Evolutionary conservation across 345 rosid species (phyloP).

Genomic region (Abelmoschus esculentus): DNA sequence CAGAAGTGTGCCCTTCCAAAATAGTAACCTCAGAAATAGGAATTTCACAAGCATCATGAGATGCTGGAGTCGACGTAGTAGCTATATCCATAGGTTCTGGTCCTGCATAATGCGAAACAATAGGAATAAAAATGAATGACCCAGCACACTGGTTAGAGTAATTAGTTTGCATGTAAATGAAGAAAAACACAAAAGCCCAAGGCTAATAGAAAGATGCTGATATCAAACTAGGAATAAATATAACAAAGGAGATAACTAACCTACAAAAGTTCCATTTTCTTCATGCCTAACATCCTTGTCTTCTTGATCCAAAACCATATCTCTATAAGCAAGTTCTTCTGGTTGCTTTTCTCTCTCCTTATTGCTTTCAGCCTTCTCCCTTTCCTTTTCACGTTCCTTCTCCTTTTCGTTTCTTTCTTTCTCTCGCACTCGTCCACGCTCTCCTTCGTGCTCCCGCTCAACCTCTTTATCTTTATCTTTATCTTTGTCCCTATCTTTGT

Average conservation of each 20-base stretch:
- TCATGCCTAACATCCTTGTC: constrained; percentile 41
- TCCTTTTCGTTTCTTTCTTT: constrained; percentile 63
- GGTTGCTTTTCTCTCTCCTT: constrained; percentile 61
- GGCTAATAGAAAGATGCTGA: neutral
- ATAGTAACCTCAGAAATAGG: constrained; percentile 80
- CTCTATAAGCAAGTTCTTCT: constrained; percentile 43
- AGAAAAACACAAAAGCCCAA: constrained; percentile 3
- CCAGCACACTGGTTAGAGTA: neutral
- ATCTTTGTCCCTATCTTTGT: constrained; percentile 29
- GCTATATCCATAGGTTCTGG: constrained; percentile 78
- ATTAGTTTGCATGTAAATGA: neutral
- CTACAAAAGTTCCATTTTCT: constrained; percentile 54
- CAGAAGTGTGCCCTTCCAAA: constrained; percentile 96
- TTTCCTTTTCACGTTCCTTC: constrained; percentile 31
- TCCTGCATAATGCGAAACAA: constrained; percentile 21
- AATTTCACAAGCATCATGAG: constrained; percentile 56
- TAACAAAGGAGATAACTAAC: constrained; percentile 21
- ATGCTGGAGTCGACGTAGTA: constrained; percentile 36
- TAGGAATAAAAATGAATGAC: neutral
- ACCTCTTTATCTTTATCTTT: constrained; percentile 46
- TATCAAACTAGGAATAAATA: constrained; percentile 4
- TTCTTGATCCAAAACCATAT: constrained; percentile 43
- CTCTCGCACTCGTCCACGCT: constrained; percentile 55
- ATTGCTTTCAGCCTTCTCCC: constrained; percentile 47
- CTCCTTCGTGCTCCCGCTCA: constrained; percentile 54